Percentiles rank a stretch among this genome's conserved stretches.
Evolutionary conservation across 139 green algal genomes (phyloP).

Genomic region (Tetratostichococcus sp.): DNA sequence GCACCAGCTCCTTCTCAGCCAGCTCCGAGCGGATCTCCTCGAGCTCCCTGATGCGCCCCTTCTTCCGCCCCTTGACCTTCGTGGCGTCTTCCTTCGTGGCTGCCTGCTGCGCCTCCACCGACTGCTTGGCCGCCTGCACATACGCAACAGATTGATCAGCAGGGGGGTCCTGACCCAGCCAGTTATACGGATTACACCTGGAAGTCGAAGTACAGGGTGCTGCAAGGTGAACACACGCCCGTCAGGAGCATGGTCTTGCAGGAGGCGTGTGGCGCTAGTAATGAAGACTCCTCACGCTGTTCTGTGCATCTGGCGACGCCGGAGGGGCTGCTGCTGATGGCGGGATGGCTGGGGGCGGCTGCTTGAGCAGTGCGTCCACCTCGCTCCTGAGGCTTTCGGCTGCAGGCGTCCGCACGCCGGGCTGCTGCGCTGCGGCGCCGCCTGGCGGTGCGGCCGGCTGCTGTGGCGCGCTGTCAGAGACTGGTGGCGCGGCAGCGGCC

Average conservation of each 20-base stretch:
- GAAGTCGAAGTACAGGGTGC: too few relatives aligned
- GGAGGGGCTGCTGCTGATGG: not conserved
- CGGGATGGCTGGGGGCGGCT: not conserved
- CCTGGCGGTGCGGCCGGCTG: not conserved
- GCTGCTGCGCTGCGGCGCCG: not conserved
- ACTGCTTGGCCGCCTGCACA: not conserved
- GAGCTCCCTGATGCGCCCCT: conserved; percentile 61
- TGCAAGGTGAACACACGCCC: too few relatives aligned
- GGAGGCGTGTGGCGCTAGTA: too few relatives aligned
- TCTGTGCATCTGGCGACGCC: too few relatives aligned
- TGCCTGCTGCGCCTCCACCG: not conserved
- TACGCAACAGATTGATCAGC: too few relatives aligned
- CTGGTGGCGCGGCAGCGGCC: not conserved
- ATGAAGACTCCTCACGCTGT: too few relatives aligned
- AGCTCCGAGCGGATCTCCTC: conserved; percentile 75
- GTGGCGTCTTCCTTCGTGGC: not conserved
- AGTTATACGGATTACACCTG: too few relatives aligned
- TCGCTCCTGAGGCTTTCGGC: not conserved
- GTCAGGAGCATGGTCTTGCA: too few relatives aligned
- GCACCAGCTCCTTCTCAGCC: conserved; percentile 72
- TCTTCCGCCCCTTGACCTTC: not conserved
- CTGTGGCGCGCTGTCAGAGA: not conserved
- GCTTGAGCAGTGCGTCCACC: not conserved
- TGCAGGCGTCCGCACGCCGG: not conserved
- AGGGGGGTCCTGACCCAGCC: too few relatives aligned